Conservation (phyloP, 164 flowering plant species). For the Tetrastigma voinierianum region DNA sequence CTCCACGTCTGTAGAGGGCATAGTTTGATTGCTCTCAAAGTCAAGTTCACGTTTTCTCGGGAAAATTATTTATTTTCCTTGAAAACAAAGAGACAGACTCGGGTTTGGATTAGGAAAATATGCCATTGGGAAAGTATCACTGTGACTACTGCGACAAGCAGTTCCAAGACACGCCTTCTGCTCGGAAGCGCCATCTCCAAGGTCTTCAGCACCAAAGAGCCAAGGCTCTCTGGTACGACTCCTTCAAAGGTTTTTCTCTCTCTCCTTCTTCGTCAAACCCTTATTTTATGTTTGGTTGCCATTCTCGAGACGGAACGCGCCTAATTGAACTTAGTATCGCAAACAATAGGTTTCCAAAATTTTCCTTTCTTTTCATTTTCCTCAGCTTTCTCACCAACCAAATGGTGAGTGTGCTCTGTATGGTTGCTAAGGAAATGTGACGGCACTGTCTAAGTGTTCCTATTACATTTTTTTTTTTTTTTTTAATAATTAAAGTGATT, state of each 20-base stretch:
- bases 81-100: no score
- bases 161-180: constrained; percentile 75
- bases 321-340: background rate
- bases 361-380: background rate
- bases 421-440: no score
- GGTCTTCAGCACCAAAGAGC: constrained; percentile 76
- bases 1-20: no score
- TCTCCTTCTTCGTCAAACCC: background rate
- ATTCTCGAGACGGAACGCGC: no score
- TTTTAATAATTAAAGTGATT: no score
- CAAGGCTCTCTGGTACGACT: constrained; percentile 73
- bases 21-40: no score
- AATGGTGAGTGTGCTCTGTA: background rate
- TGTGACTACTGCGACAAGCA: constrained; percentile 97
- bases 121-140: constrained; percentile 77
- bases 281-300: background rate
- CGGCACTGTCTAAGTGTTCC: no score
- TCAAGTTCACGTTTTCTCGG: no score
- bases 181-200: constrained; percentile 80
- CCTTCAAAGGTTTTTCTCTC: constrained; percentile 35
- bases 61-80: no score
- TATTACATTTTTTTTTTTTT: no score
- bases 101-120: constrained; percentile 5
- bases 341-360: background rate
- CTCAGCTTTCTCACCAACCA: background rate